Evolutionary conservation across 208 protist species (phyloP).

Genomic region (Trichomonas vaginalis): DNA sequence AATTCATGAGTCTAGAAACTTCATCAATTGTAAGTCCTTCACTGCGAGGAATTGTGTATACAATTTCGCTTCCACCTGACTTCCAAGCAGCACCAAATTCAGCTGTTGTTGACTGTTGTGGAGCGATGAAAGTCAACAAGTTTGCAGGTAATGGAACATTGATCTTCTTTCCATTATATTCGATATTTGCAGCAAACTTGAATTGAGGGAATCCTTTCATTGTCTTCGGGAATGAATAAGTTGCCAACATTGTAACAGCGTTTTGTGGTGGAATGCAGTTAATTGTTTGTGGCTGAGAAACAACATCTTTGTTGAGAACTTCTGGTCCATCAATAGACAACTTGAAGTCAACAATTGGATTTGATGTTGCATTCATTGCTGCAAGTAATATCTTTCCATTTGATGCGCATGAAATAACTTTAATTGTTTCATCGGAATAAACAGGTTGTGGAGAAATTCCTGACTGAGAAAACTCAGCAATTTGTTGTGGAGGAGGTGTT

Average conservation of each 20-base stretch:
- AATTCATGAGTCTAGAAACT: background rate
- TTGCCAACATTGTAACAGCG: background rate
- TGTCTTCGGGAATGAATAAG: background rate
- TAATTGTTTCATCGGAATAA: background rate
- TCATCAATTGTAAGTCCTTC: background rate
- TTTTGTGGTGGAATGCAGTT: background rate
- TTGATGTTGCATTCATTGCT: background rate
- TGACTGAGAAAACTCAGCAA: background rate
- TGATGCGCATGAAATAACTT: background rate
- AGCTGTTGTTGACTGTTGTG: background rate
- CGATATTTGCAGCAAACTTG: background rate
- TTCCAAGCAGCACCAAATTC: background rate
- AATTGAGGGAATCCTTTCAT: constrained; percentile 4
- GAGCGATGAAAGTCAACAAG: background rate
- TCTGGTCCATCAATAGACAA: background rate
- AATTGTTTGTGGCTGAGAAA: background rate
- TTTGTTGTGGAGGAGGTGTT: background rate
- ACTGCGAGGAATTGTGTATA: background rate
- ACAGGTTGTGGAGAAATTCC: background rate
- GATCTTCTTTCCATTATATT: background rate
- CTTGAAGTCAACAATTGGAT: background rate
- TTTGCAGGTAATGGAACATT: background rate
- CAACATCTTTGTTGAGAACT: background rate
- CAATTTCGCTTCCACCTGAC: background rate
- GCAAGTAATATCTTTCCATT: background rate